Evolutionary conservation across 306 rosid species (phyloP), one percentile per base, ranked within the genome.

Genomic region (Geum urbanum): DNA sequence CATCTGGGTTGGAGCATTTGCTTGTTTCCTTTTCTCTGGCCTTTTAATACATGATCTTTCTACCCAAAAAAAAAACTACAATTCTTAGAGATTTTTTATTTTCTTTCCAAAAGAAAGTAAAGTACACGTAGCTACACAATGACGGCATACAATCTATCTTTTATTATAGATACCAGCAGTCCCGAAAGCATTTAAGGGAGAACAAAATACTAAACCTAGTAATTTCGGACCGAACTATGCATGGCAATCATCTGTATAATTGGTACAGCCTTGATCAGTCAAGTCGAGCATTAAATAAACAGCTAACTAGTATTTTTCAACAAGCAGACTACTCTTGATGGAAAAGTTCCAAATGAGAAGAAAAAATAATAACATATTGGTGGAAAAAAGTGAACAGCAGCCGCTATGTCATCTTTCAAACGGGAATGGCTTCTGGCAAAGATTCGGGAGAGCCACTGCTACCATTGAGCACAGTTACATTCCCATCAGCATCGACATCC

Each of bases 401-500:
- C 53, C 49, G 50, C 57, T 45, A 47, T 54, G 64, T 37, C 39
- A 47, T 8, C n/a, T 5, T 43, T 73, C 78, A 91, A 72, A 89
- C 87, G 0, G 90, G 57, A 69, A 89, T 63, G 13, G 89, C 77
- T 69, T 87, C 92, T 0, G 90, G 79, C 44, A 89, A 65, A 11
- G 94, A 70, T 45, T 81, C 90, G 0, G 86, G 80, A 39, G 96
- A 76, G 54, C 97, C 92, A 48, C 78, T 84, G 79, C 82, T 85
- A 41, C 98, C 96, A 7, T 90, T 90, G 62, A 92, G 96, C 41
- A 92, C 98, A 8, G 88, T 88, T 60, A 92, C 98, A 10, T 90
- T 92, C 4, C 98, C 98, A 12, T 92, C 96, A 49, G 98, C 79
- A 62, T 92, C 98, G 0, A 88, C 90, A 63, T 92, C 98, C 62